These are phyloP conservation scores for Rhizoclosmatium globosum DNA, from an alignment of 192 early-diverging fungal species.

Conservation along the genomic window DNA sequence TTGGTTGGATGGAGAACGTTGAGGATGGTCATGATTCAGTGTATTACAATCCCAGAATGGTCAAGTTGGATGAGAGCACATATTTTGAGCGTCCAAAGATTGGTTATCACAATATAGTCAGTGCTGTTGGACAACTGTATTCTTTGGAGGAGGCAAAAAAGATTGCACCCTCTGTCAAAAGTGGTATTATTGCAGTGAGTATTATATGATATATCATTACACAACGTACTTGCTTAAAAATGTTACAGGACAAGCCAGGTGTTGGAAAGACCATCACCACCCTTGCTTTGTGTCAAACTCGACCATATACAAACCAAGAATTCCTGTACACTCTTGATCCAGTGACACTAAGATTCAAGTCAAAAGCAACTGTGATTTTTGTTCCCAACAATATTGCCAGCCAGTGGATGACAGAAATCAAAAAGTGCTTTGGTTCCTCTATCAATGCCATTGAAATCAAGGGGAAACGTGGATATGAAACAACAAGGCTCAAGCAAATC, in stretches of 20 bases:
- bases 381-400: slow-evolving; percentile 29
- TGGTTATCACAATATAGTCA: not conserved
- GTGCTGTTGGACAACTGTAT: not conserved
- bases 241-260: slow-evolving; percentile 36
- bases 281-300: slow-evolving; percentile 32
- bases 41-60: slow-evolving; percentile 16
- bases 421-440: slow-evolving; percentile 27
- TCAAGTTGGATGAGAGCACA: not conserved
- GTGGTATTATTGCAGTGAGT: slow-evolving; percentile 40
- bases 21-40: slow-evolving; percentile 21
- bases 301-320: not conserved
- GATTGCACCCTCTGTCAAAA: not conserved
- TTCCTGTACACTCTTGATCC: slow-evolving; percentile 2
- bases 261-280: slow-evolving; percentile 42
- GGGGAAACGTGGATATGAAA: slow-evolving; percentile 19
- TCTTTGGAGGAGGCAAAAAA: not conserved
- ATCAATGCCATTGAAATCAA: slow-evolving; percentile 31
- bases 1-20: slow-evolving; percentile 32
- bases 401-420: slow-evolving; percentile 37
- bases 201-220: not conserved
- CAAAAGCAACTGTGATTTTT: slow-evolving; percentile 20
- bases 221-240: not conserved
- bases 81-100: not conserved
- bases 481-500: not conserved
- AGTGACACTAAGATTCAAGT: not conserved